These are phyloP conservation scores for Lodderomyces orthopsilosis DNA, from an alignment of 1,139 yeast genomes.

Conservation along the genomic window DNA sequence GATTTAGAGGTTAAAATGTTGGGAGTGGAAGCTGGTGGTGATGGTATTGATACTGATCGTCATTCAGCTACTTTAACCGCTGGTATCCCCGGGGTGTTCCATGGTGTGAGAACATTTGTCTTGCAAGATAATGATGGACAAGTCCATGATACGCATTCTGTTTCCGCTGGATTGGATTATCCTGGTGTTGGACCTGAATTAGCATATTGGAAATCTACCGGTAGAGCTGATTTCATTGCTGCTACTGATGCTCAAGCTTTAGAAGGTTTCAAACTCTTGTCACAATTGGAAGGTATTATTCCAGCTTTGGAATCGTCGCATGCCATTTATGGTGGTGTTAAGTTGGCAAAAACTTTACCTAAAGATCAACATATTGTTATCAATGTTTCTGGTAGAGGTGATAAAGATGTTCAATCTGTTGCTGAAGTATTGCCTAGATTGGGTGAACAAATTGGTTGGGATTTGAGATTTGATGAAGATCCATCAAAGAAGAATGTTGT, in stretches of 20 bases:
- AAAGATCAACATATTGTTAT: slow-evolving; percentile 81
- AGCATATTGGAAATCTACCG: slow-evolving; percentile 91
- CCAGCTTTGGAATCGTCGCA: slow-evolving; percentile 98
- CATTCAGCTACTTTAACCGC: slow-evolving; percentile 93
- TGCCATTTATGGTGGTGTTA: slow-evolving; percentile 87
- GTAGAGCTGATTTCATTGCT: slow-evolving; percentile 87
- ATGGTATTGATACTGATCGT: slow-evolving; percentile 79
- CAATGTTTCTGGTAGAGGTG: slow-evolving; percentile 97
- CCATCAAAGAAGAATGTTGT: slow-evolving; percentile 30
- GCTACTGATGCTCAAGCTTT: slow-evolving; percentile 91
- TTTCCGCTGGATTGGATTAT: slow-evolving; percentile 96
- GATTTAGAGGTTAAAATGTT: slow-evolving; percentile 73
- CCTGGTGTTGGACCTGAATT: slow-evolving; percentile 99
- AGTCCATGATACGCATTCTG: slow-evolving; percentile 95
- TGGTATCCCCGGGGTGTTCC: slow-evolving; percentile 96
- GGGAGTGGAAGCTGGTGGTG: slow-evolving; percentile 99
- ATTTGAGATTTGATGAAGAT: slow-evolving; percentile 75
- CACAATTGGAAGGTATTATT: slow-evolving; percentile 95
- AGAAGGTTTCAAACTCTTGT: slow-evolving; percentile 80
- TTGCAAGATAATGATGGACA: slow-evolving; percentile 92
- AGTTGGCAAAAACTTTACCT: slow-evolving; percentile 80
- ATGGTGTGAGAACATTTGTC: slow-evolving; percentile 93
- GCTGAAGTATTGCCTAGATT: slow-evolving; percentile 88
- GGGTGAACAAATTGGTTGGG: slow-evolving; percentile 95
- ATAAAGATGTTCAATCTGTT: slow-evolving; percentile 96